Percentiles rank a stretch among this genome's conserved stretches.
phyloP scores from a whole-genome alignment of 176 grass and related monocot species.

The Lolium rigidum region DNA sequence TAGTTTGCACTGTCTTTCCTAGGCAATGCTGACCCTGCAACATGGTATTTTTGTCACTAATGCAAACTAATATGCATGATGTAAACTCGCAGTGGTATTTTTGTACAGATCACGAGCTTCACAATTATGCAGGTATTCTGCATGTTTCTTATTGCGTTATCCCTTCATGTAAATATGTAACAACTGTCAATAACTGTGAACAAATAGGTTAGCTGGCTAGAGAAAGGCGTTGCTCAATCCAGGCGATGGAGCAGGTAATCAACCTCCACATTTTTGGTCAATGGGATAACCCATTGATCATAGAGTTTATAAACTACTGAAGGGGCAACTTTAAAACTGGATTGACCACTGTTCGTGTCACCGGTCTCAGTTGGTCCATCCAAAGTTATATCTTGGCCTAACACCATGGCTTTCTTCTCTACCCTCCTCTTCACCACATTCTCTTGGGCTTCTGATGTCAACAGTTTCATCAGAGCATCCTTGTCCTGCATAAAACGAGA shows the following conservation, averaged over 20 bases:
- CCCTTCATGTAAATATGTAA: background rate
- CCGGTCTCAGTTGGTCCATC: constrained; percentile 46
- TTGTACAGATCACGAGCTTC: background rate
- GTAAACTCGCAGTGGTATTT: background rate
- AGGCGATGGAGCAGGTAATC: constrained; percentile 85
- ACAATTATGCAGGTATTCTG: background rate
- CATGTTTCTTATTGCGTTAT: constrained; percentile 1
- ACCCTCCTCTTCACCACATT: constrained; percentile 80
- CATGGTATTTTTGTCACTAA: background rate
- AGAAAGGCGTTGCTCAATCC: constrained; percentile 41
- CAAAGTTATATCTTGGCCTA: constrained; percentile 71
- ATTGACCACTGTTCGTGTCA: constrained; percentile 33
- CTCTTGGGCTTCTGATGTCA: constrained; percentile 79
- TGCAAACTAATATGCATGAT: background rate
- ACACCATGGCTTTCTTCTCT: constrained; percentile 72
- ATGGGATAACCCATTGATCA: constrained; percentile 83
- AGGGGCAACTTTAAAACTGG: constrained; percentile 71
- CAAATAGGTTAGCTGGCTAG: constrained; percentile 37
- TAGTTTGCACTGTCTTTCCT: background rate
- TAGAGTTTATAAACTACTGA: constrained; percentile 59
- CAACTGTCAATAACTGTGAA: background rate
- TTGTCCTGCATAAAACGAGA: constrained; percentile 44
- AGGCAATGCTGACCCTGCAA: background rate
- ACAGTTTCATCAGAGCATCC: constrained; percentile 75
- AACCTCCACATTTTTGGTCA: constrained; percentile 83